Conservation (phyloP, 2,329 filamentous ascomycete genomes). For the Penicillium sp. region DNA sequence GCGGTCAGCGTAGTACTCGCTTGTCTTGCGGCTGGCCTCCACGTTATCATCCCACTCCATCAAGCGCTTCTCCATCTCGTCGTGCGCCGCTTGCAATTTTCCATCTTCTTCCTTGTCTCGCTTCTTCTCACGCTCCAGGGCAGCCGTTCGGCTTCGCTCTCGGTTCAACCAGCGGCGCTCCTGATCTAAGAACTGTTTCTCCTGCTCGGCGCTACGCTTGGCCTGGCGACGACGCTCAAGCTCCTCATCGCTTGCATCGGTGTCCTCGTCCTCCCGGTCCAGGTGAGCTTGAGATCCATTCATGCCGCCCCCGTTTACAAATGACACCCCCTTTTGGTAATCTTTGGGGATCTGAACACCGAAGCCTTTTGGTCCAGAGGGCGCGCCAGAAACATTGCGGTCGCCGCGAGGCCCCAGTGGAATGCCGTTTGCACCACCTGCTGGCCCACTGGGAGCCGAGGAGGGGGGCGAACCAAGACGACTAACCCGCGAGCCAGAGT, state of each 20-base stretch:
- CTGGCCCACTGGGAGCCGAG: slow-evolving; percentile 56
- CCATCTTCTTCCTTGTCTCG: slow-evolving; percentile 71
- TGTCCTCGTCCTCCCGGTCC: slow-evolving; percentile 74
- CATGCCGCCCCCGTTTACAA: slow-evolving; percentile 71
- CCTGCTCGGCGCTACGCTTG: slow-evolving; percentile 67
- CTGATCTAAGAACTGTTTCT: slow-evolving; percentile 76
- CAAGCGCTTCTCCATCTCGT: slow-evolving; percentile 65
- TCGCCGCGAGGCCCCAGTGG: slow-evolving; percentile 67
- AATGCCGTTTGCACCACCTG: slow-evolving; percentile 63
- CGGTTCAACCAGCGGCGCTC: slow-evolving; percentile 88
- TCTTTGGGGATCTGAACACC: slow-evolving; percentile 60
- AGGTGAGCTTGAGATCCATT: slow-evolving; percentile 53
- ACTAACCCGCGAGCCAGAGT: slow-evolving; percentile 56
- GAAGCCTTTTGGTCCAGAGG: slow-evolving; percentile 62
- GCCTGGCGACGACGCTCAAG: slow-evolving; percentile 65
- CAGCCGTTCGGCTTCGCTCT: slow-evolving; percentile 75
- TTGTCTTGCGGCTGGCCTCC: slow-evolving; percentile 65
- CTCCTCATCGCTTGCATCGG: slow-evolving; percentile 80
- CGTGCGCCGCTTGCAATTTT: slow-evolving; percentile 56
- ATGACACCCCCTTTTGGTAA: slow-evolving; percentile 70
- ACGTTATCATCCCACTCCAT: slow-evolving; percentile 82
- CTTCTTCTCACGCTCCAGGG: slow-evolving; percentile 75
- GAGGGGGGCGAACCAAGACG: slow-evolving; percentile 67
- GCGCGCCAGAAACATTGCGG: slow-evolving; percentile 64
- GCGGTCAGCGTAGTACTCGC: slow-evolving; percentile 83